Conservation (phyloP, 768 basidiomycete species). For the Cystobasidium onofrii region DNA sequence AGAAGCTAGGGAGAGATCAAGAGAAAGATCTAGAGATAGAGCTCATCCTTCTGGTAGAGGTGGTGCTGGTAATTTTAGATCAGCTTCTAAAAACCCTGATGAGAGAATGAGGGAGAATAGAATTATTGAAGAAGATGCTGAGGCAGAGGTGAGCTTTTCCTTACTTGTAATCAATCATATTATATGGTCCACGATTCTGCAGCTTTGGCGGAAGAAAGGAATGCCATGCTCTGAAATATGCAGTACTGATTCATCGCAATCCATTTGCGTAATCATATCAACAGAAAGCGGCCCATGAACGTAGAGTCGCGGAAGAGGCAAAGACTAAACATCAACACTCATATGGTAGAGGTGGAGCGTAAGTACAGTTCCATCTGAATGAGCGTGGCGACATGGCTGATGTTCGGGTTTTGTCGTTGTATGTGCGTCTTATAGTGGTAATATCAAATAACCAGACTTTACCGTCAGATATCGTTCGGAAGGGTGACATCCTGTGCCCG, state of each 20-base stretch:
- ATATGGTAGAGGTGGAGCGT: slow-evolving; percentile 31
- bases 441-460: slow-evolving; percentile 15
- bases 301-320: background rate
- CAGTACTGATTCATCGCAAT: no score
- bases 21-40: slow-evolving; percentile 27
- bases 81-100: slow-evolving; percentile 6
- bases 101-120: background rate
- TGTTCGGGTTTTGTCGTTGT: background rate
- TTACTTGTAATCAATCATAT: no score
- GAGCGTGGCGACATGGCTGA: no score
- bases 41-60: slow-evolving; percentile 17
- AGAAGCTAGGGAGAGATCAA: slow-evolving; percentile 11
- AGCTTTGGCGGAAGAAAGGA: no score
- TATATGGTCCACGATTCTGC: no score
- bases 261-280: no score
- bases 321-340: slow-evolving; percentile 6
- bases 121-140: slow-evolving; percentile 8
- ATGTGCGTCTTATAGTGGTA: background rate
- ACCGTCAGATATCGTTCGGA: background rate
- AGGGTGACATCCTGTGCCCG: no score
- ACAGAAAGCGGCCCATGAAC: slow-evolving; percentile 17
- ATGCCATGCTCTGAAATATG: background rate
- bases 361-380: no score
- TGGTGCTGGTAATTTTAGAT: slow-evolving; percentile 30
- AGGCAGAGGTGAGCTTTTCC: slow-evolving; percentile 20